These are phyloP conservation scores for Parasitella parasitica DNA, from an alignment of 371 early-diverging fungal species.

Conservation along the genomic window DNA sequence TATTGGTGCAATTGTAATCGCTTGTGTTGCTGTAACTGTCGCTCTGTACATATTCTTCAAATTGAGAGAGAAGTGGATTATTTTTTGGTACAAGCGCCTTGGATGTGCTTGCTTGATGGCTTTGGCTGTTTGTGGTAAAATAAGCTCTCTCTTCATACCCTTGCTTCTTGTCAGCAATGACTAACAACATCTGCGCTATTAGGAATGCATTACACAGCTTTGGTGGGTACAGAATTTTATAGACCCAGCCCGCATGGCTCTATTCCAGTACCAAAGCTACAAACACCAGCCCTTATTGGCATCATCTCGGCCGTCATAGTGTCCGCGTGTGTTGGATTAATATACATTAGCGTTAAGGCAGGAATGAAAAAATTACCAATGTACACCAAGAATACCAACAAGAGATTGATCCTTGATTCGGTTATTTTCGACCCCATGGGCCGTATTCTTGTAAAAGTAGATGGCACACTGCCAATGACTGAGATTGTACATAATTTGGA, in stretches of 20 bases:
- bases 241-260: conserved; percentile 3
- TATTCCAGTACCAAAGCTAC: conserved; percentile 31
- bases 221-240: conserved; percentile 40
- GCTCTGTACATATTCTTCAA: conserved; percentile 49
- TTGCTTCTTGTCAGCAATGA: background rate
- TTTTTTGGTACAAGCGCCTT: conserved; percentile 48
- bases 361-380: conserved; percentile 3
- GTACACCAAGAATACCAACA: conserved; percentile 16
- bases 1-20: conserved; percentile 37
- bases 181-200: background rate
- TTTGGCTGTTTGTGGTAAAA: conserved; percentile 42
- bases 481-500: conserved; percentile 26
- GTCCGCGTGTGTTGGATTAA: conserved; percentile 27
- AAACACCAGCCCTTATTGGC: conserved; percentile 38
- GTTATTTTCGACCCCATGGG: conserved; percentile 39
- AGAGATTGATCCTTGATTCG: conserved; percentile 32
- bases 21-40: conserved; percentile 29
- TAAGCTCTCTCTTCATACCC: background rate
- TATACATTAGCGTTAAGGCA: conserved; percentile 28
- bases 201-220: conserved; percentile 53
- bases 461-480: conserved; percentile 43
- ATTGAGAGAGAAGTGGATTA: conserved; percentile 44
- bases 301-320: conserved; percentile 42
- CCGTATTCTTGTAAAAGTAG: conserved; percentile 39
- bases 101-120: conserved; percentile 45